Base-by-base conservation (phyloP, 2,329 filamentous ascomycete species). In the Nothophoma quercina region DNA sequence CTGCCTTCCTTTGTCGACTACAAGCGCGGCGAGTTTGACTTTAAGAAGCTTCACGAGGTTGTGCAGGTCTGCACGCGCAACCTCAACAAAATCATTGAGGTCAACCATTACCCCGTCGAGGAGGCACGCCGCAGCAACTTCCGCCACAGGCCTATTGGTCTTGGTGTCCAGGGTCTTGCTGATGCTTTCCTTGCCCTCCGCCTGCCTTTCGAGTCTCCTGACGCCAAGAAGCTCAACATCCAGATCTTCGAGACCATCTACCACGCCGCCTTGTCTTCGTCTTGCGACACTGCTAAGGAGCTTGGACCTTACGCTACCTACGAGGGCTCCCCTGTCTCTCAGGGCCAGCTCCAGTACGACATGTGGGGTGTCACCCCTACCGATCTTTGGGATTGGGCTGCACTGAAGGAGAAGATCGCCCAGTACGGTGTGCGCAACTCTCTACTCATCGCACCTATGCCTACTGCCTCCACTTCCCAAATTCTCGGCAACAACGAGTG, bases 231-330 rank as follows among this genome's bases (percentile, higher is more conserved):
- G 75, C 85, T 99, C 71, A 99, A 99, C 84, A 93, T 89, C 71
- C 92, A 99, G 77, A 98, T 99, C 77, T 99, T 99, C 63, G 95
- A 99, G 83, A 99, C 95, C 59, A 97, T 99, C 77, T 99, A 99
- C 81, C 95, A 99, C 75, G 95, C 88, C 73, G 91, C 92, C 51
- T 81, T 98, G 58, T 96, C 93, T 48, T 89, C 91, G 18, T 99
- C 95, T 1, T 87, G 89, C 71, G 87, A 96, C 51, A 80, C 98
- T 61, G 91, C 95, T 58, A 89, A 91, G 81, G 81, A 89, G 63
- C 78, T 93, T 51, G 95, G 95, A 4, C 77, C 92, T 5, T 99
- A 99, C 78, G 84, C 88, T 64, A 92, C 92, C 3, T 99, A 97
- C 74, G 85, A 93, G 74, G 95, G 95, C 58, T 97, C 91, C 22